Evolutionary conservation across 257 asterid genomes (phyloP), one percentile per base, ranked within the genome.

Genomic region (Paraleonurus japonicus): DNA sequence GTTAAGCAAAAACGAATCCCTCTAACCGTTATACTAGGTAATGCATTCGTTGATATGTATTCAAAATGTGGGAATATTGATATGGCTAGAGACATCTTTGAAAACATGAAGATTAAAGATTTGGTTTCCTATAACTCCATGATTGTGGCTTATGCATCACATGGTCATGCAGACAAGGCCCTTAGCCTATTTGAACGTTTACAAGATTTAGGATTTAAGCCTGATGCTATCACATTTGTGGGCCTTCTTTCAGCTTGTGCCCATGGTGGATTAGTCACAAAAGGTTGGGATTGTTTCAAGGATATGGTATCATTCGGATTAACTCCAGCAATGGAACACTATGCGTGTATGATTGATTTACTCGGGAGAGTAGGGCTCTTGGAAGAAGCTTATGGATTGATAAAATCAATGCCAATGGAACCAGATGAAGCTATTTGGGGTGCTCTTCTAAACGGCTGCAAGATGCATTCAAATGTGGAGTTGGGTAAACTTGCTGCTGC

Each of bases 361-460:
- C 85, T 91, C 4, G 81, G 96, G 50, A 81, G 96, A 79, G 84
- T 82, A 39, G 96, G 97, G 72, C 83, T 32, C 17, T 43, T 89
- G 51, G 69, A 78, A 65, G 91, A 89, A 79, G 96, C 96, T 3
- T 76, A 69, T 75, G 75, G 70, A 67, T 67, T 89, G 77, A 84
- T 86, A 69, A 75, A 17, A 63, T 69, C 80, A 19, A 53, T 47
- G 95, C 85, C 89, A 13, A 76, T 84, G 91, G 84, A 85, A 75
- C 88, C 97, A 0, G 96, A 89, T 76, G 86, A 81, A 76, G 95
- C 90, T 55, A 82, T 82, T 61, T 91, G 90, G 96, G 97, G 97
- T 2, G 91, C 93, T 10, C 82, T 91, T 69, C 84, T 91, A 16
- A 84, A 86, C 60, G 96, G 95, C 48, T 89, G 97, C 71, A 74